A percentile compares a stretch with the other conserved stretches of the same genome.
These are phyloP conservation scores for Gryganskiella cystojenkinii DNA, from an alignment of 192 early-diverging fungal genomes.

Conservation along the genomic window DNA sequence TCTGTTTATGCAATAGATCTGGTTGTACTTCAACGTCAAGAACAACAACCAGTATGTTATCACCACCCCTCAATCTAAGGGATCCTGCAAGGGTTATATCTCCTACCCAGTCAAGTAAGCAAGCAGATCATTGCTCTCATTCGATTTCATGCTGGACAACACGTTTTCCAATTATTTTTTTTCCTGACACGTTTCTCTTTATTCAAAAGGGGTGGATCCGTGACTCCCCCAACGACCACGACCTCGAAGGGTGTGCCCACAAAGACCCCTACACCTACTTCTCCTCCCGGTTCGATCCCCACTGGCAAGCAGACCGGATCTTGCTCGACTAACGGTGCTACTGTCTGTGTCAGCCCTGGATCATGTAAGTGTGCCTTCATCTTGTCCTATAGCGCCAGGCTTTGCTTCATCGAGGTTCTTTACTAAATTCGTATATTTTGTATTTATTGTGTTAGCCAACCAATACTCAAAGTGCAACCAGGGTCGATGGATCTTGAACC, in stretches of 20 bases:
- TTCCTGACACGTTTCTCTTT: too few relatives aligned
- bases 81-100: slow-evolving; percentile 35
- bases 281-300: slow-evolving; percentile 17
- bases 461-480: slow-evolving; percentile 46
- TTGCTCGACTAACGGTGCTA: slow-evolving; percentile 24
- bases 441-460: neutral
- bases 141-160: too few relatives aligned
- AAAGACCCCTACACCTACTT: slow-evolving; percentile 2
- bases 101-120: slow-evolving; percentile 38
- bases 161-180: too few relatives aligned
- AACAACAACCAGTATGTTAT: slow-evolving; percentile 47
- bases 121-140: too few relatives aligned
- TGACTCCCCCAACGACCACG: slow-evolving; percentile 11
- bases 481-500: slow-evolving; percentile 40
- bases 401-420: neutral
- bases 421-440: too few relatives aligned
- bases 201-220: neutral
- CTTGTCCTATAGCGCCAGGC: neutral
- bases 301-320: slow-evolving; percentile 27
- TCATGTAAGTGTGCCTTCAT: neutral
- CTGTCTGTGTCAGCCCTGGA: slow-evolving; percentile 28
- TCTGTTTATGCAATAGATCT: neutral
- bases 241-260: neutral
- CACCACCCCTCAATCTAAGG: slow-evolving; percentile 24
- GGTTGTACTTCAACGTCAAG: slow-evolving; percentile 56